Percentiles rank a stretch among this genome's conserved stretches.
Conservation (phyloP, 164 flowering plant species). For the Houttuynia cordata region DNA sequence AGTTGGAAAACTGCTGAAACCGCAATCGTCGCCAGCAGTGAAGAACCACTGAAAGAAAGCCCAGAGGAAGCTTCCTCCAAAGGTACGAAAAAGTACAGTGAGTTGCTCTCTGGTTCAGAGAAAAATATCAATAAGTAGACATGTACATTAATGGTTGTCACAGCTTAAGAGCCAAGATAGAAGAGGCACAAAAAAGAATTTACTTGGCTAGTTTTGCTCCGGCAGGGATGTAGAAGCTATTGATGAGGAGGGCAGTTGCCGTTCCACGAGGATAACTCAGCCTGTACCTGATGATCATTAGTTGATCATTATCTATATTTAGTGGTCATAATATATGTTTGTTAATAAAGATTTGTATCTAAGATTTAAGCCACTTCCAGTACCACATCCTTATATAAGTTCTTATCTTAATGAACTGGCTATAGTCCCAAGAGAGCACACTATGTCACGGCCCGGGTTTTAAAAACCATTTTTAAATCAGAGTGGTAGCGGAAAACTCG, state of each 20-base stretch:
- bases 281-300: conserved; percentile 50
- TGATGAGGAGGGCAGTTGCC: conserved; percentile 58
- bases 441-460: too few species aligned
- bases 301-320: conserved; percentile 40
- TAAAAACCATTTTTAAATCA: too few species aligned
- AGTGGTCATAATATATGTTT: background rate
- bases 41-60: conserved; percentile 25
- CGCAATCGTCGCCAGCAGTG: conserved; percentile 19
- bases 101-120: conserved; percentile 13
- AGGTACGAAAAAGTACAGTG: conserved; percentile 8
- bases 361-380: too few species aligned
- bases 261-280: conserved; percentile 60
- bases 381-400: too few species aligned
- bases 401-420: too few species aligned
- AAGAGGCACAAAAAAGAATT: background rate
- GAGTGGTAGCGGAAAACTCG: too few species aligned
- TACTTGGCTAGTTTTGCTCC: conserved; percentile 54
- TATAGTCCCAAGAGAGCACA: too few species aligned
- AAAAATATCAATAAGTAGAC: background rate
- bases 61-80: conserved; percentile 16
- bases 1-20: conserved; percentile 16
- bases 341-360: background rate
- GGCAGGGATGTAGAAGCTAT: conserved; percentile 52
- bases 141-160: background rate
- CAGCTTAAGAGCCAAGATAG: background rate